These are phyloP conservation scores for Piloderma croceum DNA, from an alignment of 768 basidiomycete species.

Conservation along the genomic window DNA sequence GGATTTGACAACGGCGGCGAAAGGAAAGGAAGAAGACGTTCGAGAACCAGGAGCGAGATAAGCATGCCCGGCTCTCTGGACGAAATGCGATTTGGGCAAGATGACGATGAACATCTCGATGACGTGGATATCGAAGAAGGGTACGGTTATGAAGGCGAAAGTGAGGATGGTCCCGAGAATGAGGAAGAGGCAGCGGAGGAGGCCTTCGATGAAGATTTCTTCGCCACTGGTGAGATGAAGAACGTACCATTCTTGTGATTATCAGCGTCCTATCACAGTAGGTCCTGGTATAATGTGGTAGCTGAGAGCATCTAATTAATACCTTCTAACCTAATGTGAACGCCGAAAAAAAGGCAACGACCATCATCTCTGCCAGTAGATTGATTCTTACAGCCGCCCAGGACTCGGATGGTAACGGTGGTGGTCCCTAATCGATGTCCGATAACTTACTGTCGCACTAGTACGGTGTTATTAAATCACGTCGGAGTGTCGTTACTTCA, in stretches of 20 bases:
- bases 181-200: constrained; percentile 65
- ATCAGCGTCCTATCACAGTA: neutral
- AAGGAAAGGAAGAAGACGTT: constrained; percentile 33
- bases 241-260: constrained; percentile 59
- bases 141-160: constrained; percentile 25
- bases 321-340: too few relatives aligned
- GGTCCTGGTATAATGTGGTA: too few relatives aligned
- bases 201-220: constrained; percentile 72
- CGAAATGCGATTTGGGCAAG: constrained; percentile 51
- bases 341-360: too few relatives aligned
- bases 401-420: too few relatives aligned
- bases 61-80: constrained; percentile 87
- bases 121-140: constrained; percentile 24
- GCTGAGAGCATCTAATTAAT: too few relatives aligned
- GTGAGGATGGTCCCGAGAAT: constrained; percentile 36
- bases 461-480: too few relatives aligned
- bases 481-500: too few relatives aligned
- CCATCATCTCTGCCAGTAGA: too few relatives aligned
- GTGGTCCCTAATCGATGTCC: too few relatives aligned
- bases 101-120: constrained; percentile 43
- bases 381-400: too few relatives aligned
- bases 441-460: too few relatives aligned
- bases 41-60: constrained; percentile 59
- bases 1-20: constrained; percentile 36
- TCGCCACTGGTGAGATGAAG: constrained; percentile 81